Evolutionary conservation across 139 green algal species (phyloP).

Genomic region (Volvox africanus): DNA sequence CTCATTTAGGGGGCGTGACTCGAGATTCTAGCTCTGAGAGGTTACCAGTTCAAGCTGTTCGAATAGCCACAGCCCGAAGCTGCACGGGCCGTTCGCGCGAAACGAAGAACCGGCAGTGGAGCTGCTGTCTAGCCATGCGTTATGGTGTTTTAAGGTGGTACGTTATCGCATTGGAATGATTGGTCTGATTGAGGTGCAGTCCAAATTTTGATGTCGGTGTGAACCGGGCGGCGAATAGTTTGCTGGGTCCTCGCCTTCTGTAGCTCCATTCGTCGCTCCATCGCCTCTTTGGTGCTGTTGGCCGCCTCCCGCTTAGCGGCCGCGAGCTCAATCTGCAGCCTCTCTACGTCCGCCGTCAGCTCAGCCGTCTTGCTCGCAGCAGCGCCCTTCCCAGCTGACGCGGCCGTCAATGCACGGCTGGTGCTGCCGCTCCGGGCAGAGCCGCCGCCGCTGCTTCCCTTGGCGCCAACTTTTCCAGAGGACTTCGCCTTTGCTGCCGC

Average conservation of each 20-base stretch:
- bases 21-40: too few relatives aligned
- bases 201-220: too few relatives aligned
- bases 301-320: neutral
- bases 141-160: too few relatives aligned
- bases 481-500: neutral
- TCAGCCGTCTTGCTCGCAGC: neutral
- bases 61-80: too few relatives aligned
- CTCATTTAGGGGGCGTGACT: too few relatives aligned
- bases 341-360: slow-evolving; percentile 11
- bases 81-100: too few relatives aligned
- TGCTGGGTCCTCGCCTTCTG: neutral
- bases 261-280: neutral
- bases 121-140: too few relatives aligned
- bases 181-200: too few relatives aligned
- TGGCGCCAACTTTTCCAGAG: neutral
- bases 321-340: neutral
- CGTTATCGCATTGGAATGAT: too few relatives aligned
- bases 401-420: neutral
- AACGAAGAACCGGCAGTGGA: too few relatives aligned
- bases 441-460: neutral
- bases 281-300: neutral
- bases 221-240: too few relatives aligned
- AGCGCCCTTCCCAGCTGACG: neutral
- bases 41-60: too few relatives aligned
- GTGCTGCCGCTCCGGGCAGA: neutral